Evolutionary conservation across 805 yeast genomes (phyloP).

Genomic region (Kockiozyma suomiensis): DNA sequence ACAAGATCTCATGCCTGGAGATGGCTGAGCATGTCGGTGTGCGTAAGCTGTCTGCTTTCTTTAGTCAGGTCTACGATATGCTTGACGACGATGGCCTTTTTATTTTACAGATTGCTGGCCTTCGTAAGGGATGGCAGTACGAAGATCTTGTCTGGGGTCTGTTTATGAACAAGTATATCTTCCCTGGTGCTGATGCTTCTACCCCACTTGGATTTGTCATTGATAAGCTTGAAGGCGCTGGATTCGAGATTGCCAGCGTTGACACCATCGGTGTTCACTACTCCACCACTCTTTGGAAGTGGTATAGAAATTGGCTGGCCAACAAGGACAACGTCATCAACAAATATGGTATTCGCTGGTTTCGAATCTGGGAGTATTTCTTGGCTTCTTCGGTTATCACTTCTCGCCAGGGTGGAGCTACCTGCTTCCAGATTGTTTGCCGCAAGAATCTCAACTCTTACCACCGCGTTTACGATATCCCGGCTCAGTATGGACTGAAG

Average conservation of each 20-base stretch:
- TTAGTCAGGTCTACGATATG: slow-evolving; percentile 79
- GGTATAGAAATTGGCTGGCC: slow-evolving; percentile 93
- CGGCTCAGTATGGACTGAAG: slow-evolving; percentile 71
- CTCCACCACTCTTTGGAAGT: slow-evolving; percentile 87
- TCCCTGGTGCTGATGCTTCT: slow-evolving; percentile 97
- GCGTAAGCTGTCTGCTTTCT: slow-evolving; percentile 73
- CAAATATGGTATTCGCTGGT: slow-evolving; percentile 89
- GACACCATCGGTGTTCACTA: slow-evolving; percentile 93
- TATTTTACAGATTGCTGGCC: slow-evolving; percentile 85
- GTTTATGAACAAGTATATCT: slow-evolving; percentile 92
- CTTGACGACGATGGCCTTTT: slow-evolving; percentile 90
- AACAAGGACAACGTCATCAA: slow-evolving; percentile 73
- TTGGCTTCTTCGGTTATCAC: slow-evolving; percentile 79
- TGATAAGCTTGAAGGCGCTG: slow-evolving; percentile 74
- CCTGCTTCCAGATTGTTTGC: slow-evolving; percentile 86
- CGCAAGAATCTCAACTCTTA: slow-evolving; percentile 86
- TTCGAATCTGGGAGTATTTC: slow-evolving; percentile 90
- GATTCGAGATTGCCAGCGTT: slow-evolving; percentile 79
- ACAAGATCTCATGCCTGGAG: slow-evolving; percentile 87
- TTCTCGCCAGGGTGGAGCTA: slow-evolving; percentile 91
- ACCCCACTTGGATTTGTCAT: slow-evolving; percentile 87
- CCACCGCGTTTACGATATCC: slow-evolving; percentile 80
- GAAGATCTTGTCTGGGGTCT: slow-evolving; percentile 94
- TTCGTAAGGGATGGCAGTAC: slow-evolving; percentile 91
- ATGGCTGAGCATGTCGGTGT: slow-evolving; percentile 98